phyloP scores from a whole-genome alignment of 306 rosid species.

The Pyrus bretschneideri region DNA sequence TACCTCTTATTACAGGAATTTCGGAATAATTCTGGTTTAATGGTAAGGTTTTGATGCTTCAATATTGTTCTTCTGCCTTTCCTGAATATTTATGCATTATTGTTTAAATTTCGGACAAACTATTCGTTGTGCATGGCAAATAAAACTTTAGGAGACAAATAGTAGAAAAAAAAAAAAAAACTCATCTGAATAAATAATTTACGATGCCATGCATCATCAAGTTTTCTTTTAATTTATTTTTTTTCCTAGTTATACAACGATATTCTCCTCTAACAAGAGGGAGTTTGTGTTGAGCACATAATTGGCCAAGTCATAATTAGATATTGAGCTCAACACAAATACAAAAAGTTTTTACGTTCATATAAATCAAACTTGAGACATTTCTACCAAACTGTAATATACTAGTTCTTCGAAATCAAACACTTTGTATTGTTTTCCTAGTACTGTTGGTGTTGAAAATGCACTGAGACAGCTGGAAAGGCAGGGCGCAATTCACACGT shows the following conservation, averaged over 20 bases:
- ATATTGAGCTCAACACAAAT: no score
- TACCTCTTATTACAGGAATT: background rate
- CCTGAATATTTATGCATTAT: constrained; percentile 1
- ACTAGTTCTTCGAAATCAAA: background rate
- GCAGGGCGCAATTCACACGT: background rate
- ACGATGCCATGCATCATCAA: background rate
- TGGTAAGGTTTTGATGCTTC: constrained; percentile 3
- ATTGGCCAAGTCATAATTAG: no score
- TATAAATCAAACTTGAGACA: no score
- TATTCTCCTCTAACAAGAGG: background rate
- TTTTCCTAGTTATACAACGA: no score
- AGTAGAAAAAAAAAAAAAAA: background rate
- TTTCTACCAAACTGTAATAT: no score
- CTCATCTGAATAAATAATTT: background rate
- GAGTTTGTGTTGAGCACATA: no score
- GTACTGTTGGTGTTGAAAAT: background rate
- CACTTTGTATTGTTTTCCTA: background rate
- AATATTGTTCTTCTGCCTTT: background rate
- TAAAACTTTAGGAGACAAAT: constrained; percentile 3
- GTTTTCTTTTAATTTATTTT: no score
- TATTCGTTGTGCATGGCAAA: background rate
- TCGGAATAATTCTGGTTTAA: constrained; percentile 1
- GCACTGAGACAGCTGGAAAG: constrained; percentile 3
- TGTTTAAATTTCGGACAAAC: background rate
- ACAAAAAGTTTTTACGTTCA: no score